These are phyloP conservation scores for Diutina neorugosa DNA, from an alignment of 1,139 yeast genomes.

Conservation along the genomic window DNA sequence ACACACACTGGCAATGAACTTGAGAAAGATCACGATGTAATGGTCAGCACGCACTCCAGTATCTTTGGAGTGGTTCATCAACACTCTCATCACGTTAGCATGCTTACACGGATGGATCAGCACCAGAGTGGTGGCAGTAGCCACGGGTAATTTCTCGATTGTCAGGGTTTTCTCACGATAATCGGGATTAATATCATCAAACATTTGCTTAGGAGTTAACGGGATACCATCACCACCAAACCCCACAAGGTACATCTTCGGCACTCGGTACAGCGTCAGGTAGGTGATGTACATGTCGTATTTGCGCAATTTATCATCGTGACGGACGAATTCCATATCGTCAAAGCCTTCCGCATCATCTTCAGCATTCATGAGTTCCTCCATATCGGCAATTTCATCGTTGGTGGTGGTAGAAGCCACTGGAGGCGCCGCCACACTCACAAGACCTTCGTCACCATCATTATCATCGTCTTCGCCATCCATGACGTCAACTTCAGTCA, in stretches of 20 bases:
- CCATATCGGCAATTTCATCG: conserved; percentile 8
- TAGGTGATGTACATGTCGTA: conserved; percentile 86
- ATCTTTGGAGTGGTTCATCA: conserved; percentile 45
- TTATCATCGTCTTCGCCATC: conserved; percentile 7
- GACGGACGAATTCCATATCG: conserved; percentile 15
- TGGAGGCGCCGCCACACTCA: conserved; percentile 3
- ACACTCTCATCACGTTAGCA: conserved; percentile 83
- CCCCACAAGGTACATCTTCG: conserved; percentile 87
- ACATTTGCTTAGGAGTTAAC: conserved; percentile 78
- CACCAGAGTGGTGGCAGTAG: conserved; percentile 65
- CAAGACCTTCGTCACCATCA: neutral
- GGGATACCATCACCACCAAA: conserved; percentile 79
- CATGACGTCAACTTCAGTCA: conserved; percentile 23
- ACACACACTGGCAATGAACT: conserved; percentile 91
- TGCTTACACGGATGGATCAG: conserved; percentile 96
- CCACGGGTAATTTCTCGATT: conserved; percentile 83
- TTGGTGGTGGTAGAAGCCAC: neutral
- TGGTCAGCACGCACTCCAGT: conserved; percentile 66
- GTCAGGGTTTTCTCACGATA: conserved; percentile 95
- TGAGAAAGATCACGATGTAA: conserved; percentile 75
- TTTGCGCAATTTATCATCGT: conserved; percentile 35
- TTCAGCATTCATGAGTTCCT: conserved; percentile 10
- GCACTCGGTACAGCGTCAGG: conserved; percentile 91
- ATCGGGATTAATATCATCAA: conserved; percentile 85
- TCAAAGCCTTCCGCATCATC: conserved; percentile 24